Conservation (phyloP, 805 yeast genomes). For the Ogataea pilisensis region DNA sequence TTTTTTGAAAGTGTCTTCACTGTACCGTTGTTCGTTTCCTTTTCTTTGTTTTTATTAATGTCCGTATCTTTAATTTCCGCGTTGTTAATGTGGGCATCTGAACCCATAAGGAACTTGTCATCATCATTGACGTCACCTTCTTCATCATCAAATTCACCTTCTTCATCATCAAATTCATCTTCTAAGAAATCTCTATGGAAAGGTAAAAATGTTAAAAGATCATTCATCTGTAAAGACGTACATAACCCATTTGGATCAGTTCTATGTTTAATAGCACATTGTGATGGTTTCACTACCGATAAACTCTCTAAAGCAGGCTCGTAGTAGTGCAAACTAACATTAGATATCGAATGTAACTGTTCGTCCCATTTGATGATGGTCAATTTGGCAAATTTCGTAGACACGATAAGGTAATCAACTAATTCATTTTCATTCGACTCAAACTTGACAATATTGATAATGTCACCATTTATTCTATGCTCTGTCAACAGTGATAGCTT, state of each 20-base stretch:
- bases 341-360: conserved; percentile 47
- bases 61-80: conserved; percentile 4
- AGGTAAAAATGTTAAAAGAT: conserved; percentile 69
- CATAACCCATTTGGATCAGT: conserved; percentile 60
- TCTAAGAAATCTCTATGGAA: conserved; percentile 42
- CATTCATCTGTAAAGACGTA: conserved; percentile 58
- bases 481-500: conserved; percentile 51
- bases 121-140: conserved; percentile 14
- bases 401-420: conserved; percentile 57
- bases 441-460: conserved; percentile 52
- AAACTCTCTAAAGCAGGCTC: conserved; percentile 59
- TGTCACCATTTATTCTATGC: conserved; percentile 65
- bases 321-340: conserved; percentile 81
- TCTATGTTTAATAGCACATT: conserved; percentile 41
- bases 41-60: conserved; percentile 5
- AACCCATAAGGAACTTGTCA: neutral
- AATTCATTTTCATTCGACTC: conserved; percentile 41
- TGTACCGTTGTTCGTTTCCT: no score
- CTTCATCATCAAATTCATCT: conserved; percentile 34
- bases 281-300: conserved; percentile 38
- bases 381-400: conserved; percentile 73
- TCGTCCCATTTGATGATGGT: conserved; percentile 73
- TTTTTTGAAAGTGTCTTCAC: neutral
- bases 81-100: conserved; percentile 10
- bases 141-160: conserved; percentile 26